These are phyloP conservation scores for Asterochloris erici DNA, from an alignment of 139 green algal genomes.

Conservation along the genomic window DNA sequence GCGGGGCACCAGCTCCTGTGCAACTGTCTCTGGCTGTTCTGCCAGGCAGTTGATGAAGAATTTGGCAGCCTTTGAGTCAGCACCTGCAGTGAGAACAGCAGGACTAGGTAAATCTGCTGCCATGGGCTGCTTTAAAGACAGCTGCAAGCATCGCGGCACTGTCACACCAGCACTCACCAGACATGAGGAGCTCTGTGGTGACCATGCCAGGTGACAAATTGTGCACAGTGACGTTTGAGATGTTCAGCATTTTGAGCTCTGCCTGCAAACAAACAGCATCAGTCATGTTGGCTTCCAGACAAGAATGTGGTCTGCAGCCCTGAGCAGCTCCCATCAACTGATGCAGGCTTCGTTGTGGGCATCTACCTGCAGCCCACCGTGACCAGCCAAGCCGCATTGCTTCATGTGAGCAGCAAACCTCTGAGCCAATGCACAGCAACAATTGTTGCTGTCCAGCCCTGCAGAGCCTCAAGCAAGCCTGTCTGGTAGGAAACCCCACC, in stretches of 20 bases:
- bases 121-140: neutral
- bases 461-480: no score
- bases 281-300: no score
- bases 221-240: constrained; percentile 81
- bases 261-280: neutral
- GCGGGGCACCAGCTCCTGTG: constrained; percentile 75
- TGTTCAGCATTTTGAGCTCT: constrained; percentile 36
- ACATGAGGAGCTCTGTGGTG: constrained; percentile 92
- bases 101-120: neutral
- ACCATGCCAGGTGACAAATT: constrained; percentile 92
- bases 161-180: constrained; percentile 34
- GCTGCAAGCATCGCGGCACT: neutral
- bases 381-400: no score
- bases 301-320: no score
- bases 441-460: no score
- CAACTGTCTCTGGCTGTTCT: constrained; percentile 21
- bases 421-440: no score
- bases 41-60: constrained; percentile 68
- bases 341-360: no score
- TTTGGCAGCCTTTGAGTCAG: constrained; percentile 65
- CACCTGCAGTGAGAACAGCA: constrained; percentile 4
- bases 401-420: no score
- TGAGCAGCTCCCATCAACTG: no score
- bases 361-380: no score
- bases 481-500: constrained; percentile 12